Base-by-base conservation (phyloP, 2,329 filamentous ascomycete genomes). In the Monosporascus sp. region DNA sequence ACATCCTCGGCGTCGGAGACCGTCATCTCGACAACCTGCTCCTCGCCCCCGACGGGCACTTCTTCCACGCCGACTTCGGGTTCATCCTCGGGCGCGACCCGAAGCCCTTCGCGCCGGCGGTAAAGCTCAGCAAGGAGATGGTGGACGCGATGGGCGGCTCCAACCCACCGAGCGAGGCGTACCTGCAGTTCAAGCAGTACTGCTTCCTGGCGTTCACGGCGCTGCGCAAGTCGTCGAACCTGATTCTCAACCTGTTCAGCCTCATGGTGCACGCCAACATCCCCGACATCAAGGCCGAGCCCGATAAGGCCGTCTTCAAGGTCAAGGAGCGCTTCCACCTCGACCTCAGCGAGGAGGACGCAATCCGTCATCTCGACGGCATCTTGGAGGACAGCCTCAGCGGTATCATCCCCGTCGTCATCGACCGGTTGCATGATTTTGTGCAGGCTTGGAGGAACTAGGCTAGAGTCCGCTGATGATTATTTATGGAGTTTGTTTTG, bases 101-200 rank as follows among this genome's bases (percentile, higher is more conserved):
- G 0, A 99, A 99, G 67, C 94, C 94, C 0, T 97, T 99, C 66
- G 93, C 94, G 0, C 94, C 94, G 0, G 85, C 93, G 50, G 96
- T 99, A 86, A 99, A 99, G 70, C 83, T 99, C 8, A 93, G 88
- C 66, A 93, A 92, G 62, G 93, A 99, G 67, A 99, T 99, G 94
- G 90, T 97, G 3, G 94, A 99, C 65, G 94, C 92, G 57, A 97
- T 99, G 90, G 95, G 95, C 41, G 94, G 94, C 14, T 80, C 85
- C 7, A 80, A 81, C 36, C 90, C 88, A 3, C 64, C 66, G 1
- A 68, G 67, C 54, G 83, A 89, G 22, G 86, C 95, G 57, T 99
- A 96, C 70, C 78, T 86, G 44, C 83, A 88, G 50, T 99, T 99
- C 73, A 94, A 94, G 67, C 89, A 95, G 63, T 96, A 97, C 70